Evolutionary conservation across 768 basidiomycete species (phyloP), one percentile per base, ranked within the genome.

Genomic region (Glaciozyma antarctica): DNA sequence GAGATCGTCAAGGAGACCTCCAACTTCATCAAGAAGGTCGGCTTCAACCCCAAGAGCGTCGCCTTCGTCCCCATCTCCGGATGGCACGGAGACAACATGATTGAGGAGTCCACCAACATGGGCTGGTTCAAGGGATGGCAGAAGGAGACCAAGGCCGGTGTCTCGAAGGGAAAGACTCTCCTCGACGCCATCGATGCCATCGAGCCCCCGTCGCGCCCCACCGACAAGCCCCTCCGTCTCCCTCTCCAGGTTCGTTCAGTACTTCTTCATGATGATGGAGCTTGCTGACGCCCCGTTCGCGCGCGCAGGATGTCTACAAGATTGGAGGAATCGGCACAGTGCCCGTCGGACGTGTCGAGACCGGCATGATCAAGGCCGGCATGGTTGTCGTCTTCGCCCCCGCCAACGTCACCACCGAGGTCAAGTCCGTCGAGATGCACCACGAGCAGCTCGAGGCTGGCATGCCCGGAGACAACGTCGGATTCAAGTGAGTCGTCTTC

Each of bases 41-140:
- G 94, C 61, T 98, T 95, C 85, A 97, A 98, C 87, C 94, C 94
- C 79, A 97, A 95, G 85, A 78, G 86, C 63, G 92, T 99, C 72
- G 85, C 94, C 69, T 99, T 98, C 82, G 94, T 98, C 69, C 95
- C 95, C 77, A 99, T 99, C 80, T 99, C 95, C 69, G 95, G 95
- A 75, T 99, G 95, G 95, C 93, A 98, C 84, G 95, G 95, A 77
- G 95, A 99, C 86, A 99, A 99, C 88, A 99, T 99, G 94, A 83
- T 99, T 82, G 94, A 98, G 84, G 90, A 93, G 81, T 95, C 95
- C 73, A 2, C 77, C 81, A 99, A 98, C 74, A 97, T 99, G 93
- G 77, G 88, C 60, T 99, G 95, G 95, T 98, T 86, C 86, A 99
- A 98, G 84, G 95, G 95, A 74, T 99, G 95, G 95, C 84, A 85